Conservation (phyloP, 345 rosid species). For the Salix dunnii region DNA sequence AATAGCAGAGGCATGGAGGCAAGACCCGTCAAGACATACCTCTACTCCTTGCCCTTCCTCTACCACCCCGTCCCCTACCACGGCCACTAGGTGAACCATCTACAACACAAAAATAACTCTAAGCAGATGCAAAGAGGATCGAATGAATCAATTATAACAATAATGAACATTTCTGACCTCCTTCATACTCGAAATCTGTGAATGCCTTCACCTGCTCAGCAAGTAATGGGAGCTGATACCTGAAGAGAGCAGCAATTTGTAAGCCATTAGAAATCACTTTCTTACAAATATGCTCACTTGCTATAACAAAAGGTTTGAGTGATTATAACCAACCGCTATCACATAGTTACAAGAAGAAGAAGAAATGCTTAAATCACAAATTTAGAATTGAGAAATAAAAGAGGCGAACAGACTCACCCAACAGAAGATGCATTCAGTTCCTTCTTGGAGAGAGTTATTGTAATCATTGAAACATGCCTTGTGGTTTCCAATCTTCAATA, state of each 20-base stretch:
- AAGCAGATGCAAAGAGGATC: background rate
- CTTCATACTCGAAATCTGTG: slow-evolving; percentile 28
- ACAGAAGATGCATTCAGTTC: slow-evolving; percentile 65
- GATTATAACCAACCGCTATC: too few species aligned
- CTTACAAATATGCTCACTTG: background rate
- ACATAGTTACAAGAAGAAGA: too few species aligned
- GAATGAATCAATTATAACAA: background rate
- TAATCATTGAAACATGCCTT: slow-evolving; percentile 97
- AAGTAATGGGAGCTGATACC: slow-evolving; percentile 32
- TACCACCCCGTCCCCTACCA: slow-evolving; percentile 28
- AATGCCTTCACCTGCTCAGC: slow-evolving; percentile 29
- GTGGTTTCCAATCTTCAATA: slow-evolving; percentile 79
- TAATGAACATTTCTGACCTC: slow-evolving; percentile 14
- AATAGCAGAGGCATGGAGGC: background rate
- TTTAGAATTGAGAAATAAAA: background rate
- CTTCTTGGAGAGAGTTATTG: slow-evolving; percentile 69
- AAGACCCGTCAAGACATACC: slow-evolving; percentile 13
- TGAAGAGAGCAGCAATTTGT: background rate
- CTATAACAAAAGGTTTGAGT: too few species aligned
- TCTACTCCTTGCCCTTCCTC: slow-evolving; percentile 27
- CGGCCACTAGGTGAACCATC: slow-evolving; percentile 32
- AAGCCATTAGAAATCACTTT: background rate
- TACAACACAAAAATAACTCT: slow-evolving; percentile 10
- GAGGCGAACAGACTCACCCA: slow-evolving; percentile 54
- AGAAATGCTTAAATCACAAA: too few species aligned